Conservation (phyloP, 345 rosid genomes). For the Ailanthus altissimus region DNA sequence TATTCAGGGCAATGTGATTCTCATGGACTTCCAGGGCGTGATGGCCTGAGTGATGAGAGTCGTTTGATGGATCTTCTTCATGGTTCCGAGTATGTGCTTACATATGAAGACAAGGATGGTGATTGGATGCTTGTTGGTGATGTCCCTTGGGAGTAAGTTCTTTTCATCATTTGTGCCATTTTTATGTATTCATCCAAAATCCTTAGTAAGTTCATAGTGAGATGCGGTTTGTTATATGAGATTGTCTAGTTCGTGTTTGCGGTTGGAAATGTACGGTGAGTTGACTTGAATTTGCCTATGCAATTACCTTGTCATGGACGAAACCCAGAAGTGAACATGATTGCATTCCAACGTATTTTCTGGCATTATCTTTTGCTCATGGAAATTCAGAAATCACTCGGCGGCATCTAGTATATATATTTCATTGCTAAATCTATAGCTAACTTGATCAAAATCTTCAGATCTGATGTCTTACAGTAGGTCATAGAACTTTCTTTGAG, state of each 20-base stretch:
- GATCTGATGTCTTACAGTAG: neutral
- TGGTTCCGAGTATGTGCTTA: slow-evolving; percentile 54
- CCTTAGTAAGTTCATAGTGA: neutral
- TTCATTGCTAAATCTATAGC: neutral
- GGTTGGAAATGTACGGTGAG: neutral
- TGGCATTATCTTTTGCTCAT: neutral
- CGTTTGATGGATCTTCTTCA: slow-evolving; percentile 47
- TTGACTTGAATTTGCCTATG: neutral
- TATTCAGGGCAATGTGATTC: slow-evolving; percentile 51
- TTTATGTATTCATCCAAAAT: neutral
- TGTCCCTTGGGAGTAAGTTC: slow-evolving; percentile 63
- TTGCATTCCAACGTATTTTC: neutral
- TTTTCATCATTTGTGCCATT: neutral
- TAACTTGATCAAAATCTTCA: slow-evolving; percentile 2
- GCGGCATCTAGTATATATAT: neutral
- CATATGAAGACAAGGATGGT: slow-evolving; percentile 59
- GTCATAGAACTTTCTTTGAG: neutral
- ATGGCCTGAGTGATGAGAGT: slow-evolving; percentile 41
- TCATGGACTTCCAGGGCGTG: slow-evolving; percentile 42
- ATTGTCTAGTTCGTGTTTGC: neutral
- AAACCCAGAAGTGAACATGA: neutral
- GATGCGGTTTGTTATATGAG: neutral
- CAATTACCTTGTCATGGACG: neutral
- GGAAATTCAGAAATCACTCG: slow-evolving; percentile 15
- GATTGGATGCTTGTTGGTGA: slow-evolving; percentile 76